Conservation (phyloP, 108 stramenopile genomes). For the Skeletonema menzelii region DNA sequence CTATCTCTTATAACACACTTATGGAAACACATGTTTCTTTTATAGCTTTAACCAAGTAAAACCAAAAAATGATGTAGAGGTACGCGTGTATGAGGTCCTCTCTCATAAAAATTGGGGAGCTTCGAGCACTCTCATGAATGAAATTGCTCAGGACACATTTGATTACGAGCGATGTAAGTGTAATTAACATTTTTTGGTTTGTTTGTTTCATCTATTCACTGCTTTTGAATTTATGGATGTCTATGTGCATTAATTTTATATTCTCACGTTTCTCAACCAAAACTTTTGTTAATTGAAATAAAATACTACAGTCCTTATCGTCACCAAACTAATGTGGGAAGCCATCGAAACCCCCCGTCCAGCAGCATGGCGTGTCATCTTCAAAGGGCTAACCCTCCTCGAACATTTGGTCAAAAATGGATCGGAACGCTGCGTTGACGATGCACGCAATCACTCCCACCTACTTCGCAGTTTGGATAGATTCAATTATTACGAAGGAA, state of each 20-base stretch:
- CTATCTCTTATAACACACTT: neutral
- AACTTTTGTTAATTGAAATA: too few species aligned
- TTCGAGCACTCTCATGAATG: slow-evolving; percentile 93
- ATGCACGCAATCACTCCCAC: slow-evolving; percentile 89
- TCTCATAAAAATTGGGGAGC: slow-evolving; percentile 99
- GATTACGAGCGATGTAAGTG: slow-evolving; percentile 83
- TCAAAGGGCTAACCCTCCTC: slow-evolving; percentile 89
- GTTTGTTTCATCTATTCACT: neutral
- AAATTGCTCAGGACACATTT: slow-evolving; percentile 93
- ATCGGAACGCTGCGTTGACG: slow-evolving; percentile 93
- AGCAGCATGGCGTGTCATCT: slow-evolving; percentile 87
- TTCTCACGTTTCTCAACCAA: too few species aligned
- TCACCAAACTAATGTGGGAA: slow-evolving; percentile 85
- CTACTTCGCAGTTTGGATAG: slow-evolving; percentile 72
- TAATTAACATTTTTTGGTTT: neutral
- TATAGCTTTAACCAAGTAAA: slow-evolving; percentile 89
- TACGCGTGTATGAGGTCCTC: slow-evolving; percentile 94
- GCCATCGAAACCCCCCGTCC: slow-evolving; percentile 84
- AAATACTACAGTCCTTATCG: slow-evolving; percentile 54
- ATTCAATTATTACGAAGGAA: slow-evolving; percentile 97
- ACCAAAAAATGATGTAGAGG: slow-evolving; percentile 93
- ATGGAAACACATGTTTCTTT: neutral
- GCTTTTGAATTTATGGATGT: neutral
- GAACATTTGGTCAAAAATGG: slow-evolving; percentile 98
- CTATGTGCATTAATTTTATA: neutral